Percentiles rank a stretch among this genome's conserved stretches.
These are phyloP conservation scores for Microbotryomycetes sp. DNA, from an alignment of 1,284 basidiomycete genomes.

Conservation along the genomic window DNA sequence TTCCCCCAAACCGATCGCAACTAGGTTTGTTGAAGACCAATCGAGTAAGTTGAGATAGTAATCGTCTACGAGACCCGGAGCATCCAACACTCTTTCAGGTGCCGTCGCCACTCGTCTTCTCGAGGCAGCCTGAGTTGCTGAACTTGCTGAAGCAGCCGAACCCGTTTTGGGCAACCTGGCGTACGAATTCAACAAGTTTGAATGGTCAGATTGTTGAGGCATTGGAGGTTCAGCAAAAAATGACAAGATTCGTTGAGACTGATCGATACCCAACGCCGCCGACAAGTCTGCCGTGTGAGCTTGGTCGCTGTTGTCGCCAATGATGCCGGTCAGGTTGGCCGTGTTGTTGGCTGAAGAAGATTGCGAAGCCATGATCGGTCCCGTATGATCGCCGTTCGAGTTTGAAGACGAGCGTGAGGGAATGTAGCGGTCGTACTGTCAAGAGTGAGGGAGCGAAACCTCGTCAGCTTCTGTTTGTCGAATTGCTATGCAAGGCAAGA, in stretches of 20 bases:
- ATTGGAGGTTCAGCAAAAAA: conserved; percentile 45
- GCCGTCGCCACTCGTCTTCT: conserved; percentile 76
- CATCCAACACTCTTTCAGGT: conserved; percentile 87
- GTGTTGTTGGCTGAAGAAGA: conserved; percentile 3
- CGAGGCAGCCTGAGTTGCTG: conserved; percentile 56
- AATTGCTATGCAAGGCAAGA: neutral
- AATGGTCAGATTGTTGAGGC: conserved; percentile 37
- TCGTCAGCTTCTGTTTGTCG: neutral
- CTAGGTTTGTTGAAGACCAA: conserved; percentile 79
- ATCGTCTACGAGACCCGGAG: conserved; percentile 89
- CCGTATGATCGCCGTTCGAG: conserved; percentile 29
- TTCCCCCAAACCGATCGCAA: conserved; percentile 79
- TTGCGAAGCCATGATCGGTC: conserved; percentile 26
- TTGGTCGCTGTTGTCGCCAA: conserved; percentile 16
- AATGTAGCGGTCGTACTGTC: conserved; percentile 35
- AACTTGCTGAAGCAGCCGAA: conserved; percentile 47
- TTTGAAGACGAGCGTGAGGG: conserved; percentile 18
- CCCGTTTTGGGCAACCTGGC: conserved; percentile 35
- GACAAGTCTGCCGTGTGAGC: conserved; percentile 37
- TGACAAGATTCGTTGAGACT: conserved; percentile 44
- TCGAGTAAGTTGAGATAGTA: conserved; percentile 93
- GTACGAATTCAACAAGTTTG: conserved; percentile 39
- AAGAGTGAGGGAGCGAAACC: neutral
- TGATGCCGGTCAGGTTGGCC: neutral
- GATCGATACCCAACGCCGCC: conserved; percentile 40